Percentiles rank a stretch among this genome's conserved stretches.
phyloP scores from a whole-genome alignment of 2,329 filamentous ascomycete species.

The Aspergillus spinulosporus region DNA sequence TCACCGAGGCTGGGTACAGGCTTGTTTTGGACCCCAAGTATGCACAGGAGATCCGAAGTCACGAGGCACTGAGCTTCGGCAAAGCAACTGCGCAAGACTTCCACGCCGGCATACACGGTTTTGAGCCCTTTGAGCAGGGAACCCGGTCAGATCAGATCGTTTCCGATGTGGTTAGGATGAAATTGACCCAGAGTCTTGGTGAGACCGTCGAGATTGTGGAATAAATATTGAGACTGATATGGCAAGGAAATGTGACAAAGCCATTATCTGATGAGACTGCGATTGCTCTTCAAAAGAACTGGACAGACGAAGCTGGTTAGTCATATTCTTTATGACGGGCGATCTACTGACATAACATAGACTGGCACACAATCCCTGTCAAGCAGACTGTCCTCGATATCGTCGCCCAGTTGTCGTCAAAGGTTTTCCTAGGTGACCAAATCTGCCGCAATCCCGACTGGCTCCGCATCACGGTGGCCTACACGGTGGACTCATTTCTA shows the following conservation, averaged over 20 bases:
- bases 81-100: slow-evolving; percentile 18
- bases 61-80: slow-evolving; percentile 22
- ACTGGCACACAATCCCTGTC: slow-evolving; percentile 16
- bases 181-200: slow-evolving; percentile 28
- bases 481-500: slow-evolving; percentile 19
- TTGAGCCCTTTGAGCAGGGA: slow-evolving; percentile 24
- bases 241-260: slow-evolving; percentile 8
- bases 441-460: slow-evolving; percentile 23
- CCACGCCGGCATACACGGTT: slow-evolving; percentile 20
- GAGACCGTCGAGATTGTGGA: not conserved
- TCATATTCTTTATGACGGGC: not conserved
- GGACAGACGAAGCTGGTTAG: slow-evolving; percentile 15
- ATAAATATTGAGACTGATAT: not conserved
- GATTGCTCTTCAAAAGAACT: slow-evolving; percentile 2
- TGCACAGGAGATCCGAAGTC: slow-evolving; percentile 26
- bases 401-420: slow-evolving; percentile 12
- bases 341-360: not conserved
- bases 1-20: slow-evolving; percentile 23
- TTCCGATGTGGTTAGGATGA: slow-evolving; percentile 23
- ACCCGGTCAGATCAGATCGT: slow-evolving; percentile 17
- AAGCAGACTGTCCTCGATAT: slow-evolving; percentile 11
- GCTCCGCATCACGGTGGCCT: slow-evolving; percentile 19
- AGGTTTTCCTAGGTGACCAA: slow-evolving; percentile 20
- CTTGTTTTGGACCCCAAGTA: slow-evolving; percentile 25
- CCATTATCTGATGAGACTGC: slow-evolving; percentile 12